Base-by-base conservation (phyloP, 164 flowering plant genomes). In the Chimonanthus praecox region DNA sequence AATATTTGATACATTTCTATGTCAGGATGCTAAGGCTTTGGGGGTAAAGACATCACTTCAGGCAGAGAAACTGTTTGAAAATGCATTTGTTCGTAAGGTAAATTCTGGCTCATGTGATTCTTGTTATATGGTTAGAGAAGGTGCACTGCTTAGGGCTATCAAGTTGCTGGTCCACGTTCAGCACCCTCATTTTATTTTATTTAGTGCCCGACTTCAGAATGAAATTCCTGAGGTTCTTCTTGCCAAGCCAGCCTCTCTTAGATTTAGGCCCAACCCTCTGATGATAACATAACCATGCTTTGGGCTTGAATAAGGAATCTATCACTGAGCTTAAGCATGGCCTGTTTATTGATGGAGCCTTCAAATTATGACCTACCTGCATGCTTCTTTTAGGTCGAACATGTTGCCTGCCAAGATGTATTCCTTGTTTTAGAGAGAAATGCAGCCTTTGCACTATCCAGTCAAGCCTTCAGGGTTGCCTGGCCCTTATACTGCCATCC, bases 81-180 rank as follows among this genome's bases (percentile, higher is more conserved):
- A 88, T 87, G 84, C 80, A 49, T 89, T 88, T 78, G 79, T 79
- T 79, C 64, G 58, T 6, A 88, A 91, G 88, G 98, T 89, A 83
- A 76, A 66, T 51, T 64, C 33, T 49, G 46, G 48, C 58, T 76
- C 43, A 64, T 65, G 13, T 33, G 51, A 43, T 73, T 33, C 49
- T 64, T 10, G 1, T 33, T 66, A 48, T 66, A 43, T 46, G 5
- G 10, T 66, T 43, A 46, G 44, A 4, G 13, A 66, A 66, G 47
- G 69, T 63, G 20, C 46, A 61, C 7, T 61, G 10, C 33, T 63
- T 5, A 54, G 15, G 11, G 15, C 11, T 54, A 54, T 54, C 60
- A 54, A 54, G 2, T 54, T 4, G 60, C 2, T 54, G 60, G 60
- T 9, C n/a, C 60, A 2, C 3, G 60, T 16, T 54, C 11, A 16